Conservation (phyloP, 2,329 filamentous ascomycete species). For the Chalaropsis thielavioides region DNA sequence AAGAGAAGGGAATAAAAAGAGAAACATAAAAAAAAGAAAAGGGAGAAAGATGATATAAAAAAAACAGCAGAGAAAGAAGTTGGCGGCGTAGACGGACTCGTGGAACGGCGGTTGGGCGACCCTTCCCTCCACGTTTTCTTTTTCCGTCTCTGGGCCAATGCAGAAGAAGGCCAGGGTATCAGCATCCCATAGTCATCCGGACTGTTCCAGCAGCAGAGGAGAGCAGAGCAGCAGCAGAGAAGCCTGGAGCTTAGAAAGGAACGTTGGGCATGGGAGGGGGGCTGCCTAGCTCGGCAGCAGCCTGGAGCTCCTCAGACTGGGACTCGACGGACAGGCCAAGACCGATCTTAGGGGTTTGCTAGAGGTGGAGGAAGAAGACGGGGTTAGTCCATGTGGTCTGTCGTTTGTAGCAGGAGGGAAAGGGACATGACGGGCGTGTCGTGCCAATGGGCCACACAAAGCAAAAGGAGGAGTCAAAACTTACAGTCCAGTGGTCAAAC, state of each 20-base stretch:
- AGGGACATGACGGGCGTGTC: no score
- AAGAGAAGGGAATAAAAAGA: neutral
- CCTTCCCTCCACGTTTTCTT: neutral
- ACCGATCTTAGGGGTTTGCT: conserved; percentile 93
- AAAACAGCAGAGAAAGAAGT: conserved; percentile 10
- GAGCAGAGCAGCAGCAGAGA: no score
- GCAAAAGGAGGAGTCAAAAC: no score
- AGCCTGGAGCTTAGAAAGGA: conserved; percentile 41
- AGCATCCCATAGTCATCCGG: neutral
- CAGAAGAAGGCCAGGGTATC: neutral
- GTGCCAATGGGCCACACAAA: no score
- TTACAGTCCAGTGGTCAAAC: conserved; percentile 87
- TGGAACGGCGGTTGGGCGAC: neutral
- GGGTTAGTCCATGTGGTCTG: neutral
- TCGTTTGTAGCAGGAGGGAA: no score
- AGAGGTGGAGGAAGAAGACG: neutral
- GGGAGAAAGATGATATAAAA: conserved; percentile 7
- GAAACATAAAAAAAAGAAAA: conserved; percentile 5
- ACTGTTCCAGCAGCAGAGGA: conserved; percentile 1
- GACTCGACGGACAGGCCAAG: conserved; percentile 86
- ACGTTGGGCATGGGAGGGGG: conserved; percentile 42
- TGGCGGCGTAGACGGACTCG: conserved; percentile 4
- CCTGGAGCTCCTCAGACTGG: conserved; percentile 70
- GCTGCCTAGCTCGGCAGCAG: conserved; percentile 56
- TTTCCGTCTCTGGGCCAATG: neutral